A percentile compares a stretch with the other conserved stretches of the same genome.
These are phyloP conservation scores for Cyclotella sp. DNA, from an alignment of 108 stramenopile genomes.

Conservation along the genomic window DNA sequence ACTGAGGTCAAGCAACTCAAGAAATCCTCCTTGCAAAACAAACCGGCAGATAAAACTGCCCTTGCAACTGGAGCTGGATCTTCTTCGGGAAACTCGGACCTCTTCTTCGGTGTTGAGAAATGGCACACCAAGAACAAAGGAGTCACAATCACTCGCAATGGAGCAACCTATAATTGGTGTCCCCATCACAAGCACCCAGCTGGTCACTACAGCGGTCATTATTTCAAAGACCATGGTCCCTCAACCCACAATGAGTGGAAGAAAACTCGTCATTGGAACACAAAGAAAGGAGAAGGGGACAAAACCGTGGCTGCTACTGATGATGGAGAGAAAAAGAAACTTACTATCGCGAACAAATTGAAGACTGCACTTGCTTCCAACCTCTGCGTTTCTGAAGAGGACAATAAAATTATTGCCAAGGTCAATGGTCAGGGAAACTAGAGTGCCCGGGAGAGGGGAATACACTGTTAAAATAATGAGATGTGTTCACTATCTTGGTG, in stretches of 20 bases:
- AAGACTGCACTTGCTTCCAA: constrained; percentile 6
- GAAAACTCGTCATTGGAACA: neutral
- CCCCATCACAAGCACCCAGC: constrained; percentile 4
- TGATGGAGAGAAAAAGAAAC: neutral
- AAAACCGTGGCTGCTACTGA: neutral
- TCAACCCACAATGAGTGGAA: neutral
- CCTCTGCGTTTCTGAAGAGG: constrained; percentile 11
- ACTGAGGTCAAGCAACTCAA: neutral
- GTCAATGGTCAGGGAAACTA: constrained; percentile 16
- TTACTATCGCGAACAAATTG: constrained; percentile 3
- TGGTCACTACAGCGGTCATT: neutral
- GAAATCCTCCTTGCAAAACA: neutral
- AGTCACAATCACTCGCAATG: neutral
- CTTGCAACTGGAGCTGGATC: neutral
- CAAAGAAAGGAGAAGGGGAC: neutral
- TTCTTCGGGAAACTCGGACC: neutral
- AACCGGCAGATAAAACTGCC: neutral
- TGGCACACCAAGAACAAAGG: constrained; percentile 2
- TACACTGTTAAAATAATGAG: constrained; percentile 7
- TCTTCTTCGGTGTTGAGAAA: neutral
- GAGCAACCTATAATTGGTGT: neutral
- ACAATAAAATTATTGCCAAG: constrained; percentile 14
- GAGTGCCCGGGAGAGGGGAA: constrained; percentile 11
- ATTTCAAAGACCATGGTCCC: constrained; percentile 1
- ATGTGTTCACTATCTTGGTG: neutral